Evolutionary conservation across 345 rosid genomes (phyloP).

Genomic region (Aegle marmelos): DNA sequence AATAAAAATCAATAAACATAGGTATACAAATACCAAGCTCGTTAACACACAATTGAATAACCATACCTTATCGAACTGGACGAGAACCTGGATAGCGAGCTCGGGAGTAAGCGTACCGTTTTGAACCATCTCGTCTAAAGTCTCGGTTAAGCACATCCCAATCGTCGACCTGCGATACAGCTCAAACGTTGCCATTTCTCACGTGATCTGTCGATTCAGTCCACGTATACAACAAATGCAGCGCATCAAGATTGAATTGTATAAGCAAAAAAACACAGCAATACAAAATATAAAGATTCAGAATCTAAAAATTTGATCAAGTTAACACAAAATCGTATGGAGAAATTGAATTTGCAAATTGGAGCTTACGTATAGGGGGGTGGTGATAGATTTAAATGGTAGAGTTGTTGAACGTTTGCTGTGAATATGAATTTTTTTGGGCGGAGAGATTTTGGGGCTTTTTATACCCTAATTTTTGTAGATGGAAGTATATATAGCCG

Average conservation of each 20-base stretch:
- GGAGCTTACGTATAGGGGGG: slow-evolving; percentile 23
- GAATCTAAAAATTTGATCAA: not conserved
- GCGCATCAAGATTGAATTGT: not conserved
- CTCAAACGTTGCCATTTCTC: slow-evolving; percentile 90
- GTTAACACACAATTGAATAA: not conserved
- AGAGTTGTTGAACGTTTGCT: slow-evolving; percentile 30
- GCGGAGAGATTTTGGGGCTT: slow-evolving; percentile 61
- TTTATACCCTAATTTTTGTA: slow-evolving; percentile 90
- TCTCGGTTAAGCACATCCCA: slow-evolving; percentile 96
- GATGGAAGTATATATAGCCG: slow-evolving; percentile 61
- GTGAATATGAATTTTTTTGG: slow-evolving; percentile 29
- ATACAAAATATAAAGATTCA: not conserved
- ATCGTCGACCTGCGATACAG: slow-evolving; percentile 92
- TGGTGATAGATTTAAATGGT: slow-evolving; percentile 1
- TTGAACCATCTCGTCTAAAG: slow-evolving; percentile 93
- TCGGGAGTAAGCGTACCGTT: slow-evolving; percentile 89
- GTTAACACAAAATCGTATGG: not conserved
- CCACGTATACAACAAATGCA: not conserved
- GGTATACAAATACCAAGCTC: not conserved
- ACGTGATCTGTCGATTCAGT: slow-evolving; percentile 27
- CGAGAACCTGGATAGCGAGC: slow-evolving; percentile 93
- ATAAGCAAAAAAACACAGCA: not conserved
- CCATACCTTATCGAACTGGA: slow-evolving; percentile 88
- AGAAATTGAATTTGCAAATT: slow-evolving; percentile 25
- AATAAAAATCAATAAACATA: not conserved